phyloP scores from a whole-genome alignment of 23 red algal genomes.

The Chondrus crispus region DNA sequence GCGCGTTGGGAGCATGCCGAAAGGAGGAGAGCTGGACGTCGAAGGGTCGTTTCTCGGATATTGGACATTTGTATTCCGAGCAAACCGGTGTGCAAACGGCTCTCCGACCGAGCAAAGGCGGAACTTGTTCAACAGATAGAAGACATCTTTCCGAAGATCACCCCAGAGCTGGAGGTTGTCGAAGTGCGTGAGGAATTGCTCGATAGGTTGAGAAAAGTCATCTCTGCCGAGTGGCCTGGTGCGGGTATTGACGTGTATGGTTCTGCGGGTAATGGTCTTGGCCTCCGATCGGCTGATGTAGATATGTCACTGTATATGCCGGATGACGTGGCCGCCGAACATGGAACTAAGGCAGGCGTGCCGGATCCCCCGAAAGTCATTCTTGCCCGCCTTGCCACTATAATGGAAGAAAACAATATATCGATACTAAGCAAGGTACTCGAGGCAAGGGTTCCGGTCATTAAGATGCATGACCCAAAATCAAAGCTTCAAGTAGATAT shows the following conservation, averaged over 20 bases:
- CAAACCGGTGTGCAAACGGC: constrained; percentile 29
- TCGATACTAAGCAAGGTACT: constrained; percentile 62
- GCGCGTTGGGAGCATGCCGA: background rate
- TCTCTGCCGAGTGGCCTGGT: constrained; percentile 39
- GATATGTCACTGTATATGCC: constrained; percentile 84
- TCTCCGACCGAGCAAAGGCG: constrained; percentile 37
- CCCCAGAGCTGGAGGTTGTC: constrained; percentile 17
- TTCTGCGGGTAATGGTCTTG: constrained; percentile 76
- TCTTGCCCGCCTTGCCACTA: constrained; percentile 39
- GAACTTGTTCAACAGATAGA: constrained; percentile 62
- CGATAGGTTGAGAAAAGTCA: constrained; percentile 29
- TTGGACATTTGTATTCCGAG: constrained; percentile 35
- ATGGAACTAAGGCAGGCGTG: constrained; percentile 8
- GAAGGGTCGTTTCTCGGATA: constrained; percentile 33
- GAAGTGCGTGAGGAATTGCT: constrained; percentile 35
- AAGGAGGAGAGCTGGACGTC: background rate
- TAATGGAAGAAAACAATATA: constrained; percentile 72
- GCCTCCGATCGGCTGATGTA: constrained; percentile 76
- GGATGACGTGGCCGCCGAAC: background rate
- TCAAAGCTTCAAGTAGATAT: constrained; percentile 83
- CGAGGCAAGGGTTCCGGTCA: constrained; percentile 89
- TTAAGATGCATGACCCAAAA: constrained; percentile 88
- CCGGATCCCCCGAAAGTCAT: constrained; percentile 26
- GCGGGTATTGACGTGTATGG: constrained; percentile 82
- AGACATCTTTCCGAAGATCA: constrained; percentile 47